phyloP scores from a whole-genome alignment of 2,329 filamentous ascomycete genomes.

The Furcasterigmium furcatum region DNA sequence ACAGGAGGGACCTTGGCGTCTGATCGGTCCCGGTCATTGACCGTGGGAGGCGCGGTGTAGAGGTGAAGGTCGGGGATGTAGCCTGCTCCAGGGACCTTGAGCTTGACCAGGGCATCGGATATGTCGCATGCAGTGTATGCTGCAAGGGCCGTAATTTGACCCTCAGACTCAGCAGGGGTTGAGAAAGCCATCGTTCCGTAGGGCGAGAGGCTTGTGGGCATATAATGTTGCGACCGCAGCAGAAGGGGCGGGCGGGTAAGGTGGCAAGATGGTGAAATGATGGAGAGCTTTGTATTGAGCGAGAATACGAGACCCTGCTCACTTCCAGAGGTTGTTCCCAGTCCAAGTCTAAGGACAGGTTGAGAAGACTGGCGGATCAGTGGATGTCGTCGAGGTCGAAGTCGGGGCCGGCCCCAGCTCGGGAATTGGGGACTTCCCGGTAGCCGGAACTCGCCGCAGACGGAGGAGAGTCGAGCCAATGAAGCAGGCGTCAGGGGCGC shows the following conservation, averaged over 20 bases:
- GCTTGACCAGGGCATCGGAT: constrained; percentile 69
- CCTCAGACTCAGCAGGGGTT: not conserved
- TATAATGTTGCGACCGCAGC: too few species aligned
- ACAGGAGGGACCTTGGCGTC: constrained; percentile 13
- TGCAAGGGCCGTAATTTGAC: constrained; percentile 17
- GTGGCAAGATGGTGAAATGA: too few species aligned
- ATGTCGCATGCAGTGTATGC: constrained; percentile 53
- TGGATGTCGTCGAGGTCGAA: not conserved
- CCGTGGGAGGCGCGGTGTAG: constrained; percentile 20
- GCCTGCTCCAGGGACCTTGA: constrained; percentile 64
- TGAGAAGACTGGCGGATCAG: too few species aligned
- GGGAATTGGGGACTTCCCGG: not conserved
- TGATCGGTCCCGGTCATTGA: not conserved
- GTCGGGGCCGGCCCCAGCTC: not conserved
- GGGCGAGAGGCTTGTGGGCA: too few species aligned
- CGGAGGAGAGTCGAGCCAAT: not conserved
- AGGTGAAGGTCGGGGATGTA: constrained; percentile 56
- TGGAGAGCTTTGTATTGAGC: too few species aligned
- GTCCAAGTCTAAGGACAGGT: too few species aligned
- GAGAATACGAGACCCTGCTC: too few species aligned
- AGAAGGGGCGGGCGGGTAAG: too few species aligned
- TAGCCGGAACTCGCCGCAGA: not conserved
- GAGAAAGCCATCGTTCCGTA: not conserved
- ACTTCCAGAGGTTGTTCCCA: too few species aligned
- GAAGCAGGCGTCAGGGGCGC: not conserved